Conservation (phyloP, 768 basidiomycete genomes). For the Mrakia gelida region DNA sequence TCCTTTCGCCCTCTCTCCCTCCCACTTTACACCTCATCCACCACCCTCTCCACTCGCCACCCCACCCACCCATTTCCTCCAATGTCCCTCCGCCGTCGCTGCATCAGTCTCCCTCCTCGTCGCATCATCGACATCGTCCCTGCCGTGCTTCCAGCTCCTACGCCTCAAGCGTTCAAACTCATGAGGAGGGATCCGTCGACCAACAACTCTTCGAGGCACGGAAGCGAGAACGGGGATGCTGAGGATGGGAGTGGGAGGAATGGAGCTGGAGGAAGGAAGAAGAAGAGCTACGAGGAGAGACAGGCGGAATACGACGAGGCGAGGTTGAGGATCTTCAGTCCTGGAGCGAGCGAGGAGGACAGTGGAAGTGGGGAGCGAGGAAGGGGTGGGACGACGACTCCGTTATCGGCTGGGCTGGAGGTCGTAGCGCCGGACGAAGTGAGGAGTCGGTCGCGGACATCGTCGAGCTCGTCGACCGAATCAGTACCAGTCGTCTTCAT, state of each 20-base stretch:
- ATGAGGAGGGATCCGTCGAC: conserved; percentile 26
- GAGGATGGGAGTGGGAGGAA: neutral
- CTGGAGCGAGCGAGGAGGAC: neutral
- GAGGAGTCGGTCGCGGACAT: conserved; percentile 18
- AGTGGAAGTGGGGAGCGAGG: neutral
- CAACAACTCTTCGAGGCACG: conserved; percentile 6
- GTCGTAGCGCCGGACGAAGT: neutral
- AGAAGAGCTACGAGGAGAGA: conserved; percentile 31
- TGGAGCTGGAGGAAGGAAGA: conserved; percentile 4
- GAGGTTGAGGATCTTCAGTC: conserved; percentile 27
- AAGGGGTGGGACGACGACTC: neutral
- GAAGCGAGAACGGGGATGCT: neutral
- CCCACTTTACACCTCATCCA: neutral
- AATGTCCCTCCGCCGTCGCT: neutral
- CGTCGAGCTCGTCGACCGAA: conserved; percentile 29
- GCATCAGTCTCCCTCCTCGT: neutral
- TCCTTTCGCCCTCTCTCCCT: neutral
- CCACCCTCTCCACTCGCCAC: neutral
- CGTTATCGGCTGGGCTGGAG: neutral
- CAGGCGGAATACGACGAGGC: conserved; percentile 32
- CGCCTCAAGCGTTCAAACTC: conserved; percentile 29
- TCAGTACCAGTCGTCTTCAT: conserved; percentile 31
- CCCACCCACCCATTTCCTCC: neutral
- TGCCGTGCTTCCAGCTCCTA: neutral
- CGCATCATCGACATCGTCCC: conserved; percentile 31